These are phyloP conservation scores for Blastobotrys apis DNA, from an alignment of 1,139 yeast genomes.

Conservation along the genomic window DNA sequence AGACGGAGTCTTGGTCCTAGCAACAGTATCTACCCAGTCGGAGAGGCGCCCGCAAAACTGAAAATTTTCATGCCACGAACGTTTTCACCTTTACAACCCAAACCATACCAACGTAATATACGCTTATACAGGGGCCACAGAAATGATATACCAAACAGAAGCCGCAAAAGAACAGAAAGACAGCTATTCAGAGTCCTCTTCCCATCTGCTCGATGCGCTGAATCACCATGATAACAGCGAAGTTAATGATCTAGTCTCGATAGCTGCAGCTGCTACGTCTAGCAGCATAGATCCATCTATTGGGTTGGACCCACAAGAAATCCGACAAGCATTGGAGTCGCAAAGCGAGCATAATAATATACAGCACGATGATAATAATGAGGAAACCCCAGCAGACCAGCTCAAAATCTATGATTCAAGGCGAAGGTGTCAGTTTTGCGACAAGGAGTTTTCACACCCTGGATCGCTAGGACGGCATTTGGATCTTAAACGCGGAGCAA, in stretches of 20 bases:
- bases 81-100: conserved; percentile 2
- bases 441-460: conserved; percentile 46
- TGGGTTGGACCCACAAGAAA: conserved; percentile 1
- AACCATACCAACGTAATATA: neutral
- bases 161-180: neutral
- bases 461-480: conserved; percentile 52
- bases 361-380: neutral
- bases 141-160: conserved; percentile 2
- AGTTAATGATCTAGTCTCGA: conserved; percentile 14
- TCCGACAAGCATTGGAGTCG: neutral
- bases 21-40: too few relatives aligned
- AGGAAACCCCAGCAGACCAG: neutral
- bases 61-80: neutral
- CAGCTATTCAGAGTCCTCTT: neutral
- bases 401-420: conserved; percentile 30
- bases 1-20: too few relatives aligned
- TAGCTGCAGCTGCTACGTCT: conserved; percentile 16
- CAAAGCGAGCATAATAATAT: neutral
- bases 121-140: neutral
- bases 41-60: too few relatives aligned
- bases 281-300: neutral
- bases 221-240: conserved; percentile 1
- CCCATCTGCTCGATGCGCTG: neutral
- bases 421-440: conserved; percentile 46
- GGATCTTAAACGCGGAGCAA: conserved; percentile 46